A percentile compares a stretch with the other conserved stretches of the same genome.
Conservation (phyloP, 495 filamentous ascomycete species). For the Xylaria curta region DNA sequence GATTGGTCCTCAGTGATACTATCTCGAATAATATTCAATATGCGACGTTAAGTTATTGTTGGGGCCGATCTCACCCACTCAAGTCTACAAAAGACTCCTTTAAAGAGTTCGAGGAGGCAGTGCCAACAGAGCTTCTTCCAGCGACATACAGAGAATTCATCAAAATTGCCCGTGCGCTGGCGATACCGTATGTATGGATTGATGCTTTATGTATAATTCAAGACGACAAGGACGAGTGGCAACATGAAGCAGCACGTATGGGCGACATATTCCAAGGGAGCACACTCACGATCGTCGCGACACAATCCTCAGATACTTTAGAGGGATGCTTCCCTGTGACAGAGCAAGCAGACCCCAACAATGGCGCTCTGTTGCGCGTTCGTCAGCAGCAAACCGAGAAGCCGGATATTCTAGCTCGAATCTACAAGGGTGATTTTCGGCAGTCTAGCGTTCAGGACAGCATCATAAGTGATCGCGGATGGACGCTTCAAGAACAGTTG, state of each 20-base stretch:
- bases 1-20: neutral
- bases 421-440: neutral
- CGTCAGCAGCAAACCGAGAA: neutral
- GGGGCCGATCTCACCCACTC: neutral
- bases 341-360: neutral
- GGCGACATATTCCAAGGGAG: neutral
- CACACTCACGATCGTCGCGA: neutral
- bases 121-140: neutral
- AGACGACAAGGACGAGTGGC: neutral
- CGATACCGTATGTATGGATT: neutral
- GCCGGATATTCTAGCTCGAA: neutral
- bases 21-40: neutral
- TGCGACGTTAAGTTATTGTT: neutral
- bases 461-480: neutral
- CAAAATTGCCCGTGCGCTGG: neutral
- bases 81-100: neutral
- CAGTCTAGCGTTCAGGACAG: neutral
- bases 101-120: neutral
- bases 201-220: neutral
- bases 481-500: neutral
- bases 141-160: neutral
- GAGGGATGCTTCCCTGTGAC: neutral
- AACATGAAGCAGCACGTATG: neutral
- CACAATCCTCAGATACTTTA: neutral
- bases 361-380: neutral